phyloP scores from a whole-genome alignment of 129 eudicot genomes.

The Flaveria robusta region DNA sequence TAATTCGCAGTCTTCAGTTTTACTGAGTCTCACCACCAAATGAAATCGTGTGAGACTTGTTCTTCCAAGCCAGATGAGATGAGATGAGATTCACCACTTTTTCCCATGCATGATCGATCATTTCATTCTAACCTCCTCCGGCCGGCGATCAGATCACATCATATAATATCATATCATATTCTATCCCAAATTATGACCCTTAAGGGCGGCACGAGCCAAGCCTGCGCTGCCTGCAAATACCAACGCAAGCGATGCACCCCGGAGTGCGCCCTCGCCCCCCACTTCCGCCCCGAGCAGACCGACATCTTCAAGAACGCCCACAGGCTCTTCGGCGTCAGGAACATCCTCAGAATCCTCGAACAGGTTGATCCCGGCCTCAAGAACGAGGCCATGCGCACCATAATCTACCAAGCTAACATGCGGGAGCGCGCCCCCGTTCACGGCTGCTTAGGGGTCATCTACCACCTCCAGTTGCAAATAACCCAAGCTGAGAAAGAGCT shows the following conservation, averaged over 20 bases:
- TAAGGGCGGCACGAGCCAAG: slow-evolving; percentile 80
- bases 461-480: slow-evolving; percentile 44
- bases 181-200: slow-evolving; percentile 62
- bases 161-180: too few relatives aligned
- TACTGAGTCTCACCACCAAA: slow-evolving; percentile 63
- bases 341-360: slow-evolving; percentile 58
- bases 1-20: slow-evolving; percentile 43
- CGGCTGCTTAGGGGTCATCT: slow-evolving; percentile 65
- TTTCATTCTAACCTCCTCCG: too few relatives aligned
- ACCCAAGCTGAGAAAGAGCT: slow-evolving; percentile 54
- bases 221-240: slow-evolving; percentile 96
- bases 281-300: slow-evolving; percentile 86
- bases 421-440: slow-evolving; percentile 63
- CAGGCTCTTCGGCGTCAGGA: slow-evolving; percentile 67
- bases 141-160: too few relatives aligned
- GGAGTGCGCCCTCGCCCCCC: slow-evolving; percentile 76
- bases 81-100: too few relatives aligned
- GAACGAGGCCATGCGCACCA: slow-evolving; percentile 67
- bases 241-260: slow-evolving; percentile 80
- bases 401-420: slow-evolving; percentile 62
- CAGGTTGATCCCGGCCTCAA: slow-evolving; percentile 47
- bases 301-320: slow-evolving; percentile 71
- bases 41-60: slow-evolving; percentile 21
- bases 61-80: background rate
- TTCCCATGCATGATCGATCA: too few relatives aligned